Evolutionary conservation across 805 yeast species (phyloP).

Genomic region (Saccharomycopsis synnaedendra): DNA sequence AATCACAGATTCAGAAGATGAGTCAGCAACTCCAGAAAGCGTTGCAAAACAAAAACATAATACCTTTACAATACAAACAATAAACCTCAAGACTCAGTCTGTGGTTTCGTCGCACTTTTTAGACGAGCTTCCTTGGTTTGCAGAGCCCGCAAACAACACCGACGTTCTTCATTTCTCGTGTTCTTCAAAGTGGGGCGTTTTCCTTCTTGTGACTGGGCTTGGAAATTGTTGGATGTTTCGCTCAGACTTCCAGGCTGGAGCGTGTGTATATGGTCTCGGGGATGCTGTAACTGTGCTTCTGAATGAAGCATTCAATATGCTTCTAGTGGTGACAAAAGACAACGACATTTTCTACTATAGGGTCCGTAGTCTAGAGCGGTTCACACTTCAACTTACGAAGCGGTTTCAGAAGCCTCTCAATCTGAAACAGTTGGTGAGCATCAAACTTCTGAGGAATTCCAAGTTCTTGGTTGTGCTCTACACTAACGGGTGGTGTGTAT

Average conservation of each 20-base stretch:
- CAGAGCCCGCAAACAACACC: neutral
- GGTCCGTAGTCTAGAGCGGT: no score
- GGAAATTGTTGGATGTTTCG: conserved; percentile 16
- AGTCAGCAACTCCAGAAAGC: neutral
- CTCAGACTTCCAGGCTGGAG: conserved; percentile 5
- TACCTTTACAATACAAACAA: conserved; percentile 1
- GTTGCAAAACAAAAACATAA: neutral
- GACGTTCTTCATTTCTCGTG: conserved; percentile 3
- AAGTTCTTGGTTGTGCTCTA: conserved; percentile 16
- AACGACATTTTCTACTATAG: conserved; percentile 10
- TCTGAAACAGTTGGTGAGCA: conserved; percentile 4
- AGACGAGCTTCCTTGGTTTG: conserved; percentile 14
- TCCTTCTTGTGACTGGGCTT: conserved; percentile 11
- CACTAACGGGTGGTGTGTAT: conserved; percentile 19
- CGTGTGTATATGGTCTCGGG: conserved; percentile 8
- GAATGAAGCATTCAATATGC: conserved; percentile 10
- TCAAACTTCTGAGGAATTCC: conserved; percentile 13
- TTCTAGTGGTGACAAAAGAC: conserved; percentile 7
- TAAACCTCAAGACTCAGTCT: conserved; percentile 1
- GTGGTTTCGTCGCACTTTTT: conserved; percentile 7
- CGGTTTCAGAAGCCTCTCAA: conserved; percentile 14
- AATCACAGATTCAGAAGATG: neutral
- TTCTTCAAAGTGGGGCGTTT: conserved; percentile 3
- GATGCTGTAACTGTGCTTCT: conserved; percentile 9
- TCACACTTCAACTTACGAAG: conserved; percentile 8